Evolutionary conservation across 1,284 basidiomycete genomes (phyloP), one percentile per base, ranked within the genome.

Genomic region (Inonotus hispidus): DNA sequence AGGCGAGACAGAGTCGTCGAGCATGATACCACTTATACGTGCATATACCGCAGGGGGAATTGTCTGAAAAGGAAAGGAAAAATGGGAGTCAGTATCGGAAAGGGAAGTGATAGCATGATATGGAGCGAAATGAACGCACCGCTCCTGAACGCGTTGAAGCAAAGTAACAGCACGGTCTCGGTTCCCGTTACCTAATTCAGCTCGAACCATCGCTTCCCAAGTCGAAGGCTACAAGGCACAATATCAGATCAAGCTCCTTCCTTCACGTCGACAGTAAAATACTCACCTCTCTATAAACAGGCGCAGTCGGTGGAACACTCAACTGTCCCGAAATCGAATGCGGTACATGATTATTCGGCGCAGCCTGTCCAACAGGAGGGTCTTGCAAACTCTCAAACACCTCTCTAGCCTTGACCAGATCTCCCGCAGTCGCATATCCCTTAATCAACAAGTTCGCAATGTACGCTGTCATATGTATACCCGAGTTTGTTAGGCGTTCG

Each of bases 131-230:
- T 56, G 21, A 2, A 75, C 81, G 38, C 67, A 86, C 88, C 94
- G 82, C 65, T 83, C 79, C 74, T 87, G 85, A 69, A 98, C 80
- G 50, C 93, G 80, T 57, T 85, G 80, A 19, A 97, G 77, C 0
- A 99, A 77, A 1, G 77, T 80, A n/a, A 82, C 64, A 0, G 94
- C 95, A 13, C 79, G 77, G 45, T 86, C 83, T 16, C 83, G 82
- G 66, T 93, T 82, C 8, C 93, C 93, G 55, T 81, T 83, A 16
- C 84, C 84, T 8, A 98, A 78, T 73, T 99, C 97, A 2, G 92
- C 92, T 21, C 92, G 84, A 65, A 99, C 88, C 94, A 99, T 99
- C 4, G 85, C 85, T 71, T 97, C 94, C 87, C 92, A 95, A 0
- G 92, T 92, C 46, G 90, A 92, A 16, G 91, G 88, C 86, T 92